Evolutionary conservation across 805 yeast genomes (phyloP).

Genomic region (Kuraishia floccosa): DNA sequence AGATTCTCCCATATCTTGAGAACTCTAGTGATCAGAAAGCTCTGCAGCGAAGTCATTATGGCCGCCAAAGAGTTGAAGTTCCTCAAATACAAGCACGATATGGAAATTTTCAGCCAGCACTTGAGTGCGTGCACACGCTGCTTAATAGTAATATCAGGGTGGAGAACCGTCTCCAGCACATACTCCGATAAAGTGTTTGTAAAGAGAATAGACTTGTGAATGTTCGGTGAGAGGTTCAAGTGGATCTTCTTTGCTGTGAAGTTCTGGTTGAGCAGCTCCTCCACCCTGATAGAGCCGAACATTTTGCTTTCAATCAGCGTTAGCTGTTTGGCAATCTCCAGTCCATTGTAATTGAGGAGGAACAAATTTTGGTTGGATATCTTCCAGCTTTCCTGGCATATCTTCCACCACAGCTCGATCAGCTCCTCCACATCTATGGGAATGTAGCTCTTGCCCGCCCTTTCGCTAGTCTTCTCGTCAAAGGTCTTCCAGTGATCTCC

Average conservation of each 20-base stretch:
- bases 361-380: conserved; percentile 40
- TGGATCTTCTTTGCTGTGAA: conserved; percentile 49
- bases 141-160: conserved; percentile 34
- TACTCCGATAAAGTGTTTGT: conserved; percentile 65
- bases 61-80: conserved; percentile 76
- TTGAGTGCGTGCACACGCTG: conserved; percentile 44
- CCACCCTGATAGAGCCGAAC: conserved; percentile 51
- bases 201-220: conserved; percentile 48
- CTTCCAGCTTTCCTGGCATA: conserved; percentile 48
- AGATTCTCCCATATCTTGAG: conserved; percentile 47
- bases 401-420: conserved; percentile 33
- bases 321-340: conserved; percentile 69
- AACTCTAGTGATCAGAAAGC: conserved; percentile 56
- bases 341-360: conserved; percentile 48
- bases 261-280: conserved; percentile 56
- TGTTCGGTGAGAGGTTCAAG: conserved; percentile 50
- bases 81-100: conserved; percentile 60
- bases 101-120: conserved; percentile 65
- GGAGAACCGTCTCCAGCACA: conserved; percentile 58
- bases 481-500: conserved; percentile 29
- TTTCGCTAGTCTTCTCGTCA: background rate
- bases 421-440: conserved; percentile 22
- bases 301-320: conserved; percentile 62
- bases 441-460: conserved; percentile 3
- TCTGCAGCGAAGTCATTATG: conserved; percentile 66